Conservation (phyloP, 2,329 filamentous ascomycete species). For the Helminthosporium solani region DNA sequence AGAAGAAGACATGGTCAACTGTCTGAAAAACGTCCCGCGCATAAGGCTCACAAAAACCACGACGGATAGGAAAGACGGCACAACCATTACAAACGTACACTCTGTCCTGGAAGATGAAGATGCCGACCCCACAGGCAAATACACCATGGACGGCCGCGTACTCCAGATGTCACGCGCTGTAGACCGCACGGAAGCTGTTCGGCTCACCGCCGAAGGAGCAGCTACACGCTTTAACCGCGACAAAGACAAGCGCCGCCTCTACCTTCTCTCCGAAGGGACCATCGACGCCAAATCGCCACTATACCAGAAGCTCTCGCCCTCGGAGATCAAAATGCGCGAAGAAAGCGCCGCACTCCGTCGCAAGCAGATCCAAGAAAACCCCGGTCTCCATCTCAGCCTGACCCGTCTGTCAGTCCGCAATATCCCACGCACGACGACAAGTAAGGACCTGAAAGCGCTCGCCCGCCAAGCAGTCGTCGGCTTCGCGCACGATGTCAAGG, state of each 20-base stretch:
- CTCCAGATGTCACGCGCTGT: slow-evolving; percentile 84
- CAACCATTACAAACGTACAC: slow-evolving; percentile 48
- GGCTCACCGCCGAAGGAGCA: slow-evolving; percentile 69
- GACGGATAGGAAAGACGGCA: slow-evolving; percentile 37
- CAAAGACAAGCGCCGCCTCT: slow-evolving; percentile 87
- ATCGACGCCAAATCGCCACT: slow-evolving; percentile 76
- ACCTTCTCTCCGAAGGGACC: slow-evolving; percentile 81
- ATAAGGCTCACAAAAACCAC: slow-evolving; percentile 42
- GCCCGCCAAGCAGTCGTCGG: slow-evolving; percentile 91
- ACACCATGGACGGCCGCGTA: slow-evolving; percentile 87
- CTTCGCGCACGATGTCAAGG: slow-evolving; percentile 87
- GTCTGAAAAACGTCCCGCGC: slow-evolving; percentile 70
- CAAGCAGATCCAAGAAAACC: slow-evolving; percentile 87
- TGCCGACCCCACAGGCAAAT: slow-evolving; percentile 76
- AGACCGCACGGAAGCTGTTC: slow-evolving; percentile 74
- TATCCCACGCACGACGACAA: slow-evolving; percentile 76
- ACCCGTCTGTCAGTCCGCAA: slow-evolving; percentile 91
- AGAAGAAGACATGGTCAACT: slow-evolving; percentile 70
- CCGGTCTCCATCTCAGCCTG: slow-evolving; percentile 81
- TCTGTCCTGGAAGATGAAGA: slow-evolving; percentile 88
- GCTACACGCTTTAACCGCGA: slow-evolving; percentile 65
- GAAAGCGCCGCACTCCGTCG: slow-evolving; percentile 84
- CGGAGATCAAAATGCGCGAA: slow-evolving; percentile 85
- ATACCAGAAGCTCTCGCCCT: slow-evolving; percentile 71
- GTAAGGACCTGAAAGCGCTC: slow-evolving; percentile 87